Base-by-base conservation (phyloP, 352 stramenopile species). In the Lagenidium sp. region DNA sequence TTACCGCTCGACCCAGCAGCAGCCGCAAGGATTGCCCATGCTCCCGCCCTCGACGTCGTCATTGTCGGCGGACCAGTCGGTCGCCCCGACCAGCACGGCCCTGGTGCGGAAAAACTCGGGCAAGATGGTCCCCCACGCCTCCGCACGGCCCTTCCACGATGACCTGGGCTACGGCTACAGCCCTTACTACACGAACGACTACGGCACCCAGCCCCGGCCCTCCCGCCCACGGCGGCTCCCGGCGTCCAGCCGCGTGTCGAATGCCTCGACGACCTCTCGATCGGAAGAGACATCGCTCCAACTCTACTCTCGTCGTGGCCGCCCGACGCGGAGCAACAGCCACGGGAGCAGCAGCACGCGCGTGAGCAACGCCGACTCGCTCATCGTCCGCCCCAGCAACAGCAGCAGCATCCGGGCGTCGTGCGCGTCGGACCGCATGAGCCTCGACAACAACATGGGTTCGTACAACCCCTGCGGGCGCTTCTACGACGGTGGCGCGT, bases 361-460 rank as follows among this genome's bases (percentile, higher is more conserved):
- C 39, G 47, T 53, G 35, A 63, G 49, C 28, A 52, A 53, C n/a
- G 78, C 56, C 36, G 71, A 87, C 53, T 76, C 69, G 47, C 50
- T 85, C 35, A 42, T 78, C 13, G 55, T 82, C 35, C 49, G 75
- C 7, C 63, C 70, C 10, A 68, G 47, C 41, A 61, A 50, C n/a
- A 59, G 62, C 28, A 81, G 64, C 50, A 68, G 70, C 19, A 42
- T 68, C 24, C 60, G 68, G 8, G 36, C 48, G 18, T 85, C 72
- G 12, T 47, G 61, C 10, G 47, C 49, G 37, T 82, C 75, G 25
- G 72, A 85, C 43, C 70, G 75, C 47, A 63, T 83, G 59, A 88
- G 75, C 43, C 53, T 88, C 23, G 75, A 88, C 51, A 81, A 74
- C 38, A 85, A 88, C 53, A 79, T 74, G 28, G 70, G 71, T 12